A percentile compares a stretch with the other conserved stretches of the same genome.
Evolutionary conservation across 805 yeast species (phyloP).

Genomic region (Ogataea zsoltii): DNA sequence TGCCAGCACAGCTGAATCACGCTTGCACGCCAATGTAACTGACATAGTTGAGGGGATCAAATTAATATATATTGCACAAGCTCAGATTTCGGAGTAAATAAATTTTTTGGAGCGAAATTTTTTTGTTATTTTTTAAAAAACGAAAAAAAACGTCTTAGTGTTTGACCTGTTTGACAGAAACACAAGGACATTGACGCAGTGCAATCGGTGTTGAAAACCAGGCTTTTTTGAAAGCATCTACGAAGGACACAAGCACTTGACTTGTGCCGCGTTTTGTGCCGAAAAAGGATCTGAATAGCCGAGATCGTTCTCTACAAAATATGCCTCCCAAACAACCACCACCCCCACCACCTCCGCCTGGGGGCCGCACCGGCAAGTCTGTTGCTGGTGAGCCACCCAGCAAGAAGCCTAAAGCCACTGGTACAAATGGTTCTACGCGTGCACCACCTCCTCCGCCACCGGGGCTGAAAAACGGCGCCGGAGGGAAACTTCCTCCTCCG

Average conservation of each 20-base stretch:
- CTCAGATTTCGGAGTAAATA: too few species aligned
- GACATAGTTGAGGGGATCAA: too few species aligned
- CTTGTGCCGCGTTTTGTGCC: neutral
- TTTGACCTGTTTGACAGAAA: too few species aligned
- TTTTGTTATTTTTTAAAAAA: too few species aligned
- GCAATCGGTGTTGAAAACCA: too few species aligned
- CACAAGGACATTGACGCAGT: too few species aligned
- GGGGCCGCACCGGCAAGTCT: slow-evolving; percentile 3
- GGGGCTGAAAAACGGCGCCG: slow-evolving; percentile 3
- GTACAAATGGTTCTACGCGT: neutral
- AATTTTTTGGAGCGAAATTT: too few species aligned
- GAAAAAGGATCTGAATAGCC: neutral
- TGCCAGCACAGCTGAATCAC: too few species aligned
- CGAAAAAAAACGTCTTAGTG: too few species aligned
- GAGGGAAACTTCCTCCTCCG: slow-evolving; percentile 33
- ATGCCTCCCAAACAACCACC: slow-evolving; percentile 22
- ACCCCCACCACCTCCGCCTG: slow-evolving; percentile 20
- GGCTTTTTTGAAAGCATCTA: too few species aligned
- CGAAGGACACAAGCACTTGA: neutral
- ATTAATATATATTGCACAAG: too few species aligned
- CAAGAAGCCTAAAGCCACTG: slow-evolving; percentile 17
- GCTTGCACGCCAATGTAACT: too few species aligned
- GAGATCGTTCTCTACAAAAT: neutral
- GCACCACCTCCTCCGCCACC: slow-evolving; percentile 40
- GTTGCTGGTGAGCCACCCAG: slow-evolving; percentile 19